Conservation (phyloP, 1,284 basidiomycete species). For the Microbotryomycetes sp. region DNA sequence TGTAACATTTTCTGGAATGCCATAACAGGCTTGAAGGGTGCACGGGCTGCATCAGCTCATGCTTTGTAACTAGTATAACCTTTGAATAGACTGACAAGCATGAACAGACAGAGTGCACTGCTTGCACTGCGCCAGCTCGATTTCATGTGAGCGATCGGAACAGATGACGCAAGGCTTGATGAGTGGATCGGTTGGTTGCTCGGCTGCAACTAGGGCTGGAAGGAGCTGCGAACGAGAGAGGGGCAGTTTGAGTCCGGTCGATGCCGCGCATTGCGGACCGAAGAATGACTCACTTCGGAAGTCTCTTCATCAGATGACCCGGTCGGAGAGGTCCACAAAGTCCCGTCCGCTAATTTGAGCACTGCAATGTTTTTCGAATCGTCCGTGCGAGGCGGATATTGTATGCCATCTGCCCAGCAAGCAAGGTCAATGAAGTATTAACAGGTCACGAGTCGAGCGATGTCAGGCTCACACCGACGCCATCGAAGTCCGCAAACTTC, state of each 20-base stretch:
- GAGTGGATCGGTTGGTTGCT: slow-evolving; percentile 14
- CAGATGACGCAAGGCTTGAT: slow-evolving; percentile 33
- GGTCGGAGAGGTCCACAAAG: neutral
- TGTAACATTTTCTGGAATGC: slow-evolving; percentile 23
- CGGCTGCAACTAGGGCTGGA: no score
- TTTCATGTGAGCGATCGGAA: slow-evolving; percentile 34
- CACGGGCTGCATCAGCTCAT: no score
- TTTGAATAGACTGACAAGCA: slow-evolving; percentile 9
- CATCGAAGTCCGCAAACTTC: slow-evolving; percentile 34
- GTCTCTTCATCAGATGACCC: no score
- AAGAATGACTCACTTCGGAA: no score
- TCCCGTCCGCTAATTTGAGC: neutral
- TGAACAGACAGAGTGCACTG: slow-evolving; percentile 32
- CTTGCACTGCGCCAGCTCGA: slow-evolving; percentile 29
- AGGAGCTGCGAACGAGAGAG: no score
- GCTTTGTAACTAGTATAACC: no score
- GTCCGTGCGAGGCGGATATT: slow-evolving; percentile 24
- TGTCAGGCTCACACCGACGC: slow-evolving; percentile 33
- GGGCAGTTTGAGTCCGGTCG: no score
- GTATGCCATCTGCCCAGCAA: slow-evolving; percentile 31
- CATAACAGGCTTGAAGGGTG: slow-evolving; percentile 29
- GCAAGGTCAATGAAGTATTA: neutral
- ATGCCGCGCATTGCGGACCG: no score
- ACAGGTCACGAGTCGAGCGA: neutral
- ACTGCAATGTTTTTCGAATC: slow-evolving; percentile 12